These are phyloP conservation scores for Hordeum marinum DNA, from an alignment of 176 grass and related monocot species.

Conservation along the genomic window DNA sequence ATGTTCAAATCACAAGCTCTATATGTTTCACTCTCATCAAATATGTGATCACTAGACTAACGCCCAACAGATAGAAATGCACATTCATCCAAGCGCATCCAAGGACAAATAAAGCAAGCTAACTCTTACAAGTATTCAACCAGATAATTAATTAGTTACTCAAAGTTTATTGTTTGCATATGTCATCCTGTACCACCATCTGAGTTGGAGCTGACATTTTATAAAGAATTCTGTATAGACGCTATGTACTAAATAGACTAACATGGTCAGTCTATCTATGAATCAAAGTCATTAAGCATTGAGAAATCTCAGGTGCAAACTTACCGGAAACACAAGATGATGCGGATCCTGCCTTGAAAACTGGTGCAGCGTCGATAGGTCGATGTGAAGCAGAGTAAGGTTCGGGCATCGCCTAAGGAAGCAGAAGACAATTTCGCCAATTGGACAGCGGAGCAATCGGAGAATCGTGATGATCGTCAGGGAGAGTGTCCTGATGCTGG, in stretches of 20 bases:
- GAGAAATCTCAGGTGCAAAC: background rate
- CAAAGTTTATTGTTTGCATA: background rate
- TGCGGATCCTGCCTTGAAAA: background rate
- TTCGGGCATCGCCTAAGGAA: conserved; percentile 20
- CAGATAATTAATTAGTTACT: background rate
- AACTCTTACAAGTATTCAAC: background rate
- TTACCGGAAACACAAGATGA: background rate
- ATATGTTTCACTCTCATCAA: background rate
- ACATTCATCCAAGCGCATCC: background rate
- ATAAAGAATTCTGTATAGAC: background rate
- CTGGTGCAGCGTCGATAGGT: background rate
- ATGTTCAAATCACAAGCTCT: background rate
- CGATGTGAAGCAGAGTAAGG: conserved; percentile 7
- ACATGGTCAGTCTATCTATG: background rate
- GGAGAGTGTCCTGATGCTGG: background rate
- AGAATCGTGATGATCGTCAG: background rate
- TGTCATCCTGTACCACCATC: background rate
- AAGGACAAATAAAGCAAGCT: background rate
- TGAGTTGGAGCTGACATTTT: background rate
- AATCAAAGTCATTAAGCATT: background rate
- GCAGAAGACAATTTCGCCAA: background rate
- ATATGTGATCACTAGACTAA: background rate
- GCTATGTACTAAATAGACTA: background rate
- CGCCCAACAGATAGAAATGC: background rate
- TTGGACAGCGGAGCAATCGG: background rate